Conservation (phyloP, 2,329 filamentous ascomycete genomes). For the Claviceps quebecensis region DNA sequence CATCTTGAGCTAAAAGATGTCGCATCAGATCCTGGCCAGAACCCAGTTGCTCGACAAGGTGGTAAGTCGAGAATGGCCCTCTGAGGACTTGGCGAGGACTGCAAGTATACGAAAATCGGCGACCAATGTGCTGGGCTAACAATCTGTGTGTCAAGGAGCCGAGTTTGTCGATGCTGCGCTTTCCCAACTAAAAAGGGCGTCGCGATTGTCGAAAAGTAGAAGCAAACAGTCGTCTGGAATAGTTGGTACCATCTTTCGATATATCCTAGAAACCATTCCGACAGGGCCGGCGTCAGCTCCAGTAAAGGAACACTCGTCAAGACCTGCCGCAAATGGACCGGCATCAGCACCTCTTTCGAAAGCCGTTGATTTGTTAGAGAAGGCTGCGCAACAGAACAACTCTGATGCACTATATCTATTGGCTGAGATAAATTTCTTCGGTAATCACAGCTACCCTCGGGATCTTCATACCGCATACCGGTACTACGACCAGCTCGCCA, state of each 20-base stretch:
- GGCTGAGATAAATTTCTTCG: conserved; percentile 92
- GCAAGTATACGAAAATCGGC: not conserved
- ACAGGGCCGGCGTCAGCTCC: conserved; percentile 34
- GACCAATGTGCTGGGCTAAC: not conserved
- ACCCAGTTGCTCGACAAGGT: conserved; percentile 18
- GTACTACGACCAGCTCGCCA: conserved; percentile 67
- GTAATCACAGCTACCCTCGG: conserved; percentile 77
- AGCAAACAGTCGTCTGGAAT: conserved; percentile 31
- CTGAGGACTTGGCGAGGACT: not conserved
- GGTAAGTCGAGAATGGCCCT: conserved; percentile 16
- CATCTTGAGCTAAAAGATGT: conserved; percentile 19
- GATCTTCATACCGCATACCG: conserved; percentile 69
- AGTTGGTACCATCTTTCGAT: conserved; percentile 25
- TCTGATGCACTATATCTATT: conserved; percentile 80
- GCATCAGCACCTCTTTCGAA: conserved; percentile 26
- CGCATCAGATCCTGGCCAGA: conserved; percentile 14
- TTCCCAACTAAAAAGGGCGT: conserved; percentile 34
- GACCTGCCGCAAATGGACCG: conserved; percentile 19
- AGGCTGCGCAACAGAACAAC: conserved; percentile 42
- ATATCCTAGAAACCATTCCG: conserved; percentile 34
- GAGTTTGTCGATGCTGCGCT: conserved; percentile 40
- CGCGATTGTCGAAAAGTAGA: conserved; percentile 29
- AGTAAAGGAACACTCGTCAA: conserved; percentile 18
- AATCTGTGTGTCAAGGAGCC: conserved; percentile 23
- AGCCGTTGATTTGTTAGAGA: conserved; percentile 38